These are phyloP conservation scores for Penicillium mononematosum DNA, from an alignment of 495 filamentous ascomycete genomes.

Conservation along the genomic window DNA sequence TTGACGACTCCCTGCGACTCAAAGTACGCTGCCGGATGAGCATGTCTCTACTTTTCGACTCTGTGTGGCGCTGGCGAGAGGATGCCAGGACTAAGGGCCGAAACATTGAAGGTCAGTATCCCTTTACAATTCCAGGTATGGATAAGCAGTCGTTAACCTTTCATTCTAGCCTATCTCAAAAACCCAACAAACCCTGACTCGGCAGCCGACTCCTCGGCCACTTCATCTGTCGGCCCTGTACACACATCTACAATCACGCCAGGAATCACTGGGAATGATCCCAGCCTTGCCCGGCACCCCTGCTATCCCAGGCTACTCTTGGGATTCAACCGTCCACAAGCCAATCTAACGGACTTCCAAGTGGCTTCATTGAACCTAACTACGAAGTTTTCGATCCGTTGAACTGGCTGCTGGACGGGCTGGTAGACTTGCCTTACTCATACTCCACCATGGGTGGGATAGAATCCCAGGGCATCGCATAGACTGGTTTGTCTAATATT, in stretches of 20 bases:
- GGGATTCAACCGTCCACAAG: conserved; percentile 27
- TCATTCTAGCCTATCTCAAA: conserved; percentile 62
- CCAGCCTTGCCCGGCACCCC: conserved; percentile 49
- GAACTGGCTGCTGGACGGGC: conserved; percentile 85
- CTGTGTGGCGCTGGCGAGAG: conserved; percentile 90
- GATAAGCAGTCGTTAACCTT: neutral
- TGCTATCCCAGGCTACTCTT: conserved; percentile 38
- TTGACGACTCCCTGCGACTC: conserved; percentile 73
- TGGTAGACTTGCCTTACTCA: conserved; percentile 74
- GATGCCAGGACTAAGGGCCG: conserved; percentile 77
- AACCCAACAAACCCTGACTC: conserved; percentile 86
- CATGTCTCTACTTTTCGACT: conserved; percentile 90
- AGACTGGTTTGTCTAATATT: conserved; percentile 10
- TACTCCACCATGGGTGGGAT: conserved; percentile 42
- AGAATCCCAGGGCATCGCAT: conserved; percentile 42
- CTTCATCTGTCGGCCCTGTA: conserved; percentile 49
- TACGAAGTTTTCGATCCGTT: conserved; percentile 87
- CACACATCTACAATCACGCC: conserved; percentile 38
- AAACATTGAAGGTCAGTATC: conserved; percentile 64
- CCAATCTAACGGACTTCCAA: conserved; percentile 44
- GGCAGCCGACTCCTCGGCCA: conserved; percentile 67
- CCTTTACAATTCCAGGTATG: too few relatives aligned
- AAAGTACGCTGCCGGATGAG: conserved; percentile 89
- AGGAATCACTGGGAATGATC: conserved; percentile 39
- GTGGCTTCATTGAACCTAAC: conserved; percentile 61